Evolutionary conservation across 768 basidiomycete genomes (phyloP).

Genomic region (Dacryopinax spathularia): DNA sequence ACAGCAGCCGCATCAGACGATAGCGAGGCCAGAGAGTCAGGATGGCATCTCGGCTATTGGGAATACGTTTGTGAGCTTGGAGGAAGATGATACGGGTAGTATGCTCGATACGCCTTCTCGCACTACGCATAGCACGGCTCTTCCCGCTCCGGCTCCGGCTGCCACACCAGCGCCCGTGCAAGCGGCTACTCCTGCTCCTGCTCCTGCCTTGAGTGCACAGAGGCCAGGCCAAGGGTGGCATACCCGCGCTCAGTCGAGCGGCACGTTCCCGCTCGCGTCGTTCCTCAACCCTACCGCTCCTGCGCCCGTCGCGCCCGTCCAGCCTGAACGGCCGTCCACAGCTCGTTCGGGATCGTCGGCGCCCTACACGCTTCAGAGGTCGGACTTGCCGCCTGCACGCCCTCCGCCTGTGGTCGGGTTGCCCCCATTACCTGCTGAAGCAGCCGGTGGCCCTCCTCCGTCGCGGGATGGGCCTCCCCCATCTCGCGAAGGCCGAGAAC

Average conservation of each 20-base stretch:
- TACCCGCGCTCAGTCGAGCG: background rate
- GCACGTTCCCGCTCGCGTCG: background rate
- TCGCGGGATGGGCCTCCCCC: slow-evolving; percentile 42
- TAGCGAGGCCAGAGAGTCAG: background rate
- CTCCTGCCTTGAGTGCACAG: no score
- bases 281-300: slow-evolving; percentile 24
- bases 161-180: no score
- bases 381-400: slow-evolving; percentile 15
- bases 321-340: slow-evolving; percentile 39
- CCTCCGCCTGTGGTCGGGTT: slow-evolving; percentile 15
- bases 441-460: slow-evolving; percentile 8
- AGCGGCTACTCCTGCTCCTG: no score
- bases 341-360: slow-evolving; percentile 31
- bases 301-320: slow-evolving; percentile 29
- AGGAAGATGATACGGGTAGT: background rate
- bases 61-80: background rate
- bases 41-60: background rate
- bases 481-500: slow-evolving; percentile 21
- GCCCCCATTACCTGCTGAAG: slow-evolving; percentile 7
- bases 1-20: background rate
- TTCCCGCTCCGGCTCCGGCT: background rate
- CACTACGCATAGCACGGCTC: background rate
- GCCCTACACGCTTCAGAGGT: slow-evolving; percentile 14
- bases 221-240: background rate
- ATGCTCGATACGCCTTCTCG: background rate